Percentiles rank a stretch among this genome's conserved stretches.
These are phyloP conservation scores for Plantago major DNA, from an alignment of 257 asterid genomes.

Conservation along the genomic window DNA sequence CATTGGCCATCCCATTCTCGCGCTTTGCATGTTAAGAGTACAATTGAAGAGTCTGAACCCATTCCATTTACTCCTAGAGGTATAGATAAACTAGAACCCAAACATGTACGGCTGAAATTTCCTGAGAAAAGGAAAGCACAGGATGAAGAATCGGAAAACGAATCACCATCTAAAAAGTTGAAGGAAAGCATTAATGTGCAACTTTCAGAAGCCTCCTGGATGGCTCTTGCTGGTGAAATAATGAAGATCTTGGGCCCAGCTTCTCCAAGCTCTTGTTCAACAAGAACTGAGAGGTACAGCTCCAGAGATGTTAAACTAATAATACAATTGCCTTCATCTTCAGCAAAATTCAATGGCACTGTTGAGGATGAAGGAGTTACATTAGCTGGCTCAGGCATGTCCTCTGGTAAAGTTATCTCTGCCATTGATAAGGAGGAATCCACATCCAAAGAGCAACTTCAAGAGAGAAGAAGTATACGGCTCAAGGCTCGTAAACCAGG, in stretches of 20 bases:
- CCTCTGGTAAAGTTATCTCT: slow-evolving; percentile 31
- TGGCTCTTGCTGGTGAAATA: slow-evolving; percentile 57
- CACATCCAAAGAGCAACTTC: slow-evolving; percentile 77
- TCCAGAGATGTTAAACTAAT: slow-evolving; percentile 52
- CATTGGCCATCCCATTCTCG: slow-evolving; percentile 99
- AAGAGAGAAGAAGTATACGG: slow-evolving; percentile 96
- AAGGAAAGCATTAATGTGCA: slow-evolving; percentile 56
- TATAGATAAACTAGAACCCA: slow-evolving; percentile 86
- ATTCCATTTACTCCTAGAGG: slow-evolving; percentile 85
- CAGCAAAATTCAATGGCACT: slow-evolving; percentile 32
- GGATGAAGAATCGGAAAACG: slow-evolving; percentile 40
- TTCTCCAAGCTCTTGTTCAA: slow-evolving; percentile 32
- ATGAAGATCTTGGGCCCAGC: slow-evolving; percentile 46
- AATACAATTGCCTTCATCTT: slow-evolving; percentile 48
- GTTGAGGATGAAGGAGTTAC: slow-evolving; percentile 38
- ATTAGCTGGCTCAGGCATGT: slow-evolving; percentile 31
- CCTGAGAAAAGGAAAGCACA: slow-evolving; percentile 72
- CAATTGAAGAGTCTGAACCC: slow-evolving; percentile 74
- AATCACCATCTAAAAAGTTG: slow-evolving; percentile 46
- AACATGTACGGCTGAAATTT: slow-evolving; percentile 71
- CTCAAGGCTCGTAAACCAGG: slow-evolving; percentile 92
- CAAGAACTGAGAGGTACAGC: slow-evolving; percentile 29
- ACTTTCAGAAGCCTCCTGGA: slow-evolving; percentile 80
- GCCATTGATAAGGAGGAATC: slow-evolving; percentile 59
- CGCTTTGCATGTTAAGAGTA: slow-evolving; percentile 84